Percentiles rank a stretch among this genome's conserved stretches.
phyloP scores from a whole-genome alignment of 2,329 filamentous ascomycete genomes.

The Trichoderma brevicompactum region DNA sequence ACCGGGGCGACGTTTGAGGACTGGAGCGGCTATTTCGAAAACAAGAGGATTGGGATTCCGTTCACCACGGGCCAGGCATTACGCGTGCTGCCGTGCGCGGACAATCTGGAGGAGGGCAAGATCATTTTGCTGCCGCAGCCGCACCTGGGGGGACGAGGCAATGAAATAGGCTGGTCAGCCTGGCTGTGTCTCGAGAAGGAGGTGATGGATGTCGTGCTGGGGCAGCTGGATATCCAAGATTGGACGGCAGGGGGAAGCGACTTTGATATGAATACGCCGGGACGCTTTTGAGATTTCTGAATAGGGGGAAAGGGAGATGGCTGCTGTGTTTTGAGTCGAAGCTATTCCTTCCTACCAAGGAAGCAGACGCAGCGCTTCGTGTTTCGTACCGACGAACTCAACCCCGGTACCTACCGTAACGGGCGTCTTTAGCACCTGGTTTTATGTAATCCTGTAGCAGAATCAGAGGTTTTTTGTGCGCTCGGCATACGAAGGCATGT shows the following conservation, averaged over 20 bases:
- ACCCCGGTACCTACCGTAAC: too few species aligned
- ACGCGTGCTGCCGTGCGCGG: background rate
- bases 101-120: conserved; percentile 17
- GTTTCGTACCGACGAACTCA: too few species aligned
- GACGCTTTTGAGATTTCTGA: background rate
- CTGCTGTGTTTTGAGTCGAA: too few species aligned
- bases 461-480: background rate
- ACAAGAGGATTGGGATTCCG: conserved; percentile 24
- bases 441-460: too few species aligned
- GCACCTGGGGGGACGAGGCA: background rate
- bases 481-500: background rate
- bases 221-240: background rate
- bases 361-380: too few species aligned
- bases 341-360: too few species aligned
- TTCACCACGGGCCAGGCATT: background rate
- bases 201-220: background rate
- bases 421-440: too few species aligned
- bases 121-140: conserved; percentile 4
- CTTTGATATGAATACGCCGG: background rate
- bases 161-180: background rate
- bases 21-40: conserved; percentile 31
- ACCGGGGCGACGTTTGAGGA: conserved; percentile 33
- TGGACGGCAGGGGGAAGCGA: background rate
- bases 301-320: background rate
- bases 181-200: background rate